These are phyloP conservation scores for Flaveria ramosissima DNA, from an alignment of 129 eudicot genomes.

Conservation along the genomic window DNA sequence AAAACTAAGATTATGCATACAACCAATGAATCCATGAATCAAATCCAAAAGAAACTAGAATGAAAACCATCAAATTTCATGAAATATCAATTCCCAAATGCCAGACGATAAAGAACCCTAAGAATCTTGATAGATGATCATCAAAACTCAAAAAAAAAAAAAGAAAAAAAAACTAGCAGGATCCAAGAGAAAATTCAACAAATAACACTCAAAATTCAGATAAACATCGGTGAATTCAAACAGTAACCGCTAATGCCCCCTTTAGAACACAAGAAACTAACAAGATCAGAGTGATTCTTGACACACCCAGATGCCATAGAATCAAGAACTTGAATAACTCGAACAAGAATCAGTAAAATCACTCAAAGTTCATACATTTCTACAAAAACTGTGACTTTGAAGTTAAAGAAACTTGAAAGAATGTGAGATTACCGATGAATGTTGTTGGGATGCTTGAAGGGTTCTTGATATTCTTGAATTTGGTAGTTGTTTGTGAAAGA, in stretches of 20 bases:
- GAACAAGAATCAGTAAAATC: constrained; percentile 7
- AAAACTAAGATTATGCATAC: neutral
- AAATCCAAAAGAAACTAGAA: neutral
- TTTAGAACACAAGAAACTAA: neutral
- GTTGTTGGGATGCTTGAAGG: constrained; percentile 17
- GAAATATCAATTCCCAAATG: constrained; percentile 17
- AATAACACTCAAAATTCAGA: constrained; percentile 13
- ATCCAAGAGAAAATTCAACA: constrained; percentile 24
- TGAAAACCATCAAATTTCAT: neutral
- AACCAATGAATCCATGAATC: neutral
- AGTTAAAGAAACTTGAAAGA: constrained; percentile 1
- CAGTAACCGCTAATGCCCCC: neutral
- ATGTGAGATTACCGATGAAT: constrained; percentile 21
- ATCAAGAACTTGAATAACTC: neutral
- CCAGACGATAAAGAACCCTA: too few relatives aligned
- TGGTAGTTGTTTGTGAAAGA: neutral
- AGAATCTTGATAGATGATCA: neutral
- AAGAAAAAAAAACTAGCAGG: constrained; percentile 5
- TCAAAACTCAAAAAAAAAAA: constrained; percentile 1
- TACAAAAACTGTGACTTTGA: constrained; percentile 4
- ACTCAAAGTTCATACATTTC: neutral
- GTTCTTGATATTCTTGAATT: neutral
- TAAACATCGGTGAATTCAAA: neutral
- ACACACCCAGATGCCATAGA: constrained; percentile 10
- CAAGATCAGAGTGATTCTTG: constrained; percentile 6